phyloP scores from a whole-genome alignment of 257 asterid species.

The Plantago major region DNA sequence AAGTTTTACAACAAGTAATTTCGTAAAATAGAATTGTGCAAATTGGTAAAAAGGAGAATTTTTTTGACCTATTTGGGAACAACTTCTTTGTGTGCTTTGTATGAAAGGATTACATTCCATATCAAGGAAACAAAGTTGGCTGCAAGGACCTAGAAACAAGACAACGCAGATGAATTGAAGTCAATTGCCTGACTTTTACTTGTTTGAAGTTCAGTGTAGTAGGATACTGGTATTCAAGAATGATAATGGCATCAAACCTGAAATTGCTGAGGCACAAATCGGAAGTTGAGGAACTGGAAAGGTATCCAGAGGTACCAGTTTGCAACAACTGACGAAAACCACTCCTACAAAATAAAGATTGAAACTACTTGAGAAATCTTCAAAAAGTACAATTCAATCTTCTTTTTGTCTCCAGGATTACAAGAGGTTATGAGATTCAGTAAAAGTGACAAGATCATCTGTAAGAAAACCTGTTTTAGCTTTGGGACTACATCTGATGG shows the following conservation, averaged over 20 bases:
- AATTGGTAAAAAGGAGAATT: neutral
- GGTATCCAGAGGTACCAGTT: slow-evolving; percentile 99
- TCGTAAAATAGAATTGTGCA: neutral
- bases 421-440: neutral
- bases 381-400: neutral
- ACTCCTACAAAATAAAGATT: slow-evolving; percentile 43
- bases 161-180: slow-evolving; percentile 1
- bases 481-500: slow-evolving; percentile 65
- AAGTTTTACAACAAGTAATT: neutral
- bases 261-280: slow-evolving; percentile 92
- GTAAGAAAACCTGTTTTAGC: slow-evolving; percentile 65
- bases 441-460: neutral
- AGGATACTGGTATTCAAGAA: neutral
- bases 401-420: slow-evolving; percentile 5
- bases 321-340: slow-evolving; percentile 87
- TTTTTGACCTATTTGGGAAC: slow-evolving; percentile 47
- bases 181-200: neutral
- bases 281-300: slow-evolving; percentile 87
- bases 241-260: slow-evolving; percentile 49
- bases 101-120: slow-evolving; percentile 85
- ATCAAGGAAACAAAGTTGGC: slow-evolving; percentile 67
- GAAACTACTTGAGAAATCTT: neutral
- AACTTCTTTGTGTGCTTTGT: slow-evolving; percentile 85
- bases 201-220: neutral
- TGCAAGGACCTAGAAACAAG: slow-evolving; percentile 70